Base-by-base conservation (phyloP, 306 rosid species). In the Sophora flavescens region DNA sequence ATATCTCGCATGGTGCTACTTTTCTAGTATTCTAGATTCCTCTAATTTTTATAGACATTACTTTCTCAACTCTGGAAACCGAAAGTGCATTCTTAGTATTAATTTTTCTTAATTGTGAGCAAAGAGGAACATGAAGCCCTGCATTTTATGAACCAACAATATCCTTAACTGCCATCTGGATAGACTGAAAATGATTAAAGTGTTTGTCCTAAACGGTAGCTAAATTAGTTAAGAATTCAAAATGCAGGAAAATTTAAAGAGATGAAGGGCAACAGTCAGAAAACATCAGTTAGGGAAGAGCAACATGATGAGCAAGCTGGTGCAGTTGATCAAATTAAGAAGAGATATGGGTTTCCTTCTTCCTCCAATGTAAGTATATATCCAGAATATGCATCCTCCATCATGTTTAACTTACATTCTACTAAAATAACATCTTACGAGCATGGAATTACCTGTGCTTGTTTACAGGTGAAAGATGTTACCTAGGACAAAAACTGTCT, bases 251-350 rank as follows among this genome's bases (percentile, higher is more conserved):
- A 86, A 77, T 62, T 92, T 36, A 95, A 88, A 81, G 95, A 95
- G 60, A 89, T 90, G 84, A 92, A 89, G 74, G 77, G 75, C 13
- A 90, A 85, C 87, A 86, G 68, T 41, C 96, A 90, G 74, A 92
- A 89, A 66, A 74, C 76, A 70, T 74, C 91, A 5, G 48, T 28
- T 35, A 89, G 81, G 84, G 97, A 88, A 81, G 97, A 89, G 81
- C 86, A 79, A 56, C 86, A 68, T 39, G 89, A 90, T 8, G 91
- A 86, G 63, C 89, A 87, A 77, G 75, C 73, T 35, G 91, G 84
- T 36, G 14, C 91, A 63, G 86, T 95, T 2, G 96, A 90, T 83
- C 90, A 95, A 88, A 92, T 90, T 69, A 92, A 92, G 89, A 89
- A 63, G 85, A 87, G 63, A 88, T 95, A 95, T 12, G 97, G 99